Evolutionary conservation across 1,284 basidiomycete genomes (phyloP).

Genomic region (Hypsizygus ulmarius): DNA sequence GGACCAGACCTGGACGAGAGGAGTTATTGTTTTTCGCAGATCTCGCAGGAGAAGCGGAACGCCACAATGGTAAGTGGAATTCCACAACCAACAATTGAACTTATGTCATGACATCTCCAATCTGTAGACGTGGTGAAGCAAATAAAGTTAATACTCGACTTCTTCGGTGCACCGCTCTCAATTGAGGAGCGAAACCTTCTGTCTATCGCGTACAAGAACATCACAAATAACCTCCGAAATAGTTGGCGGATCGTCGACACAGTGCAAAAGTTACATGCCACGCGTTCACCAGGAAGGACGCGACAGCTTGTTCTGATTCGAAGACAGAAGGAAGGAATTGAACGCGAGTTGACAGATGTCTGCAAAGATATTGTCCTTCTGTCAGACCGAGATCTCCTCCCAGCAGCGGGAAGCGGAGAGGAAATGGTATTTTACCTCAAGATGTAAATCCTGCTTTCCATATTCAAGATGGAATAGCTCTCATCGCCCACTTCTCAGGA

Average conservation of each 20-base stretch:
- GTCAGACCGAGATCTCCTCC: conserved; percentile 52
- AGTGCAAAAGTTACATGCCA: conserved; percentile 49
- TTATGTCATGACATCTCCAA: conserved; percentile 7
- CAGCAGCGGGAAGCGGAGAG: conserved; percentile 55
- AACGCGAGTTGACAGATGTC: conserved; percentile 51
- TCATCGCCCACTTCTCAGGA: conserved; percentile 40
- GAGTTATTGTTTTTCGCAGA: conserved; percentile 53
- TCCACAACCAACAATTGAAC: neutral
- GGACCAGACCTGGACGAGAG: conserved; percentile 22
- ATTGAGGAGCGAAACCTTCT: conserved; percentile 67
- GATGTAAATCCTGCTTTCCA: conserved; percentile 42
- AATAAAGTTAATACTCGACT: conserved; percentile 52
- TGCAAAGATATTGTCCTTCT: conserved; percentile 60
- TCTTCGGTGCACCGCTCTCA: conserved; percentile 48
- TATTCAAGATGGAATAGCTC: neutral
- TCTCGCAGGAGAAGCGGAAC: conserved; percentile 64
- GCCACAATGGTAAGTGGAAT: conserved; percentile 51
- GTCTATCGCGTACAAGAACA: conserved; percentile 69
- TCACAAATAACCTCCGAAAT: conserved; percentile 57
- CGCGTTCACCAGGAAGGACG: conserved; percentile 25
- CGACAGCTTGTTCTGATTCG: conserved; percentile 47
- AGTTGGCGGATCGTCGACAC: conserved; percentile 62
- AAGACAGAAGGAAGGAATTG: conserved; percentile 51
- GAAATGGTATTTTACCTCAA: conserved; percentile 69
- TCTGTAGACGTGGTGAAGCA: conserved; percentile 54